Evolutionary conservation across 345 rosid species (phyloP).

Genomic region (Eucalyptus microcorys): DNA sequence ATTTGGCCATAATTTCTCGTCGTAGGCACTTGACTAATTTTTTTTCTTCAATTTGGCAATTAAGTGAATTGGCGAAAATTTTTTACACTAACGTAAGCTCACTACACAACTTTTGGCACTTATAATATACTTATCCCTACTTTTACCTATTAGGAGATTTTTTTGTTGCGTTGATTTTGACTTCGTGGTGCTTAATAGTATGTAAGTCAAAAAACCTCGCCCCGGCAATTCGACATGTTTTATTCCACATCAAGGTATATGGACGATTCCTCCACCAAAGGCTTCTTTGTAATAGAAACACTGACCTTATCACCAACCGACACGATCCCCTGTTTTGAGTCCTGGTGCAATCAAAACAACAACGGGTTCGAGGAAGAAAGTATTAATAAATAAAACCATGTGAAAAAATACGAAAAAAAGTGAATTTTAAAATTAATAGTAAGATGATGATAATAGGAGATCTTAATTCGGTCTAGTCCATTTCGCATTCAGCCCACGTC

Average conservation of each 20-base stretch:
- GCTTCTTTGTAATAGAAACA: not conserved
- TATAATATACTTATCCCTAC: too few species aligned
- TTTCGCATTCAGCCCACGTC: too few species aligned
- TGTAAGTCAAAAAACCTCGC: not conserved
- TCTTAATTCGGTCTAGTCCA: too few species aligned
- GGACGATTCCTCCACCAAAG: not conserved
- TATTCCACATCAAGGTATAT: not conserved
- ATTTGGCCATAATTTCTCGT: accelerated
- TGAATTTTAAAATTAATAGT: too few species aligned
- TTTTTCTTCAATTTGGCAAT: too few species aligned
- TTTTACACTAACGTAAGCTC: too few species aligned
- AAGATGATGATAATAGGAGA: too few species aligned
- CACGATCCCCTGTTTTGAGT: not conserved
- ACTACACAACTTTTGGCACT: accelerated
- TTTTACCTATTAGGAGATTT: not conserved
- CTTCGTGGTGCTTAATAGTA: too few species aligned
- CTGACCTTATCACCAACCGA: not conserved
- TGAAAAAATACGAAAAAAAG: too few species aligned
- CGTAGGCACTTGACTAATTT: accelerated
- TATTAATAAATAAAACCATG: too few species aligned
- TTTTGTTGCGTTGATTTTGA: not conserved
- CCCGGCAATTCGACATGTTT: not conserved
- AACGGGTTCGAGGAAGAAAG: not conserved
- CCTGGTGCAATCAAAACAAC: constrained; percentile 4
- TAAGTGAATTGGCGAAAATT: accelerated